A percentile compares a stretch with the other conserved stretches of the same genome.
phyloP scores from a whole-genome alignment of 768 basidiomycete genomes.

The Boletus rubroflammeus region DNA sequence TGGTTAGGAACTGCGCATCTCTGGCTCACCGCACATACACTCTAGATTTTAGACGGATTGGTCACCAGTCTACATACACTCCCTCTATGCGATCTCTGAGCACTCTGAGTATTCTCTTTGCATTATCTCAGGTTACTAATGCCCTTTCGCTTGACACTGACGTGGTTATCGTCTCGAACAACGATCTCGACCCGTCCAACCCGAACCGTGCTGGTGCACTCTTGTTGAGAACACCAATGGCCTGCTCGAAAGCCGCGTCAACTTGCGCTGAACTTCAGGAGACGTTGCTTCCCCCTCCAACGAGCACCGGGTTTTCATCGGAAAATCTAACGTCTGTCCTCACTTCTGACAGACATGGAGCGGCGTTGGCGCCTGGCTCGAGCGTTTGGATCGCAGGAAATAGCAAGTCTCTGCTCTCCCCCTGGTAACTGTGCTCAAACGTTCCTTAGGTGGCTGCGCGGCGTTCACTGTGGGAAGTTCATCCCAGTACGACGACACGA shows the following conservation, averaged over 20 bases:
- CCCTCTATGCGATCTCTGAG: background rate
- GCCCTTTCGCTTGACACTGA: background rate
- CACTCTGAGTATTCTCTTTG: background rate
- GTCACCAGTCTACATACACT: no score
- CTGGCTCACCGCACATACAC: background rate
- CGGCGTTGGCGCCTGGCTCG: background rate
- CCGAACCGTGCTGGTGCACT: slow-evolving; percentile 6
- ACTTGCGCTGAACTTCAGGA: slow-evolving; percentile 10
- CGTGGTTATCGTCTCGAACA: slow-evolving; percentile 13
- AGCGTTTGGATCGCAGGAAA: slow-evolving; percentile 8
- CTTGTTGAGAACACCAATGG: slow-evolving; percentile 1
- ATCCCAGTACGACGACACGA: background rate
- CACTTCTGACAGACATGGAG: slow-evolving; percentile 10
- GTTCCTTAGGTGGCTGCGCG: background rate
- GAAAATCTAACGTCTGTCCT: slow-evolving; percentile 2
- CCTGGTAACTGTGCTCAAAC: background rate
- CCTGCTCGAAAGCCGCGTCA: background rate
- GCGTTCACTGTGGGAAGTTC: background rate
- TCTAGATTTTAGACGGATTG: no score
- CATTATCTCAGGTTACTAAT: background rate
- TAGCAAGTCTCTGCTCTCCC: background rate
- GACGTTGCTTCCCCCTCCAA: slow-evolving; percentile 1
- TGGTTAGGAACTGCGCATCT: background rate
- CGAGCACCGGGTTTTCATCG: background rate
- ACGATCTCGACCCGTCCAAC: slow-evolving; percentile 10